A percentile compares a stretch with the other conserved stretches of the same genome.
Evolutionary conservation across 371 early-diverging fungal species (phyloP).

Genomic region (Dichotomocladium elegans): DNA sequence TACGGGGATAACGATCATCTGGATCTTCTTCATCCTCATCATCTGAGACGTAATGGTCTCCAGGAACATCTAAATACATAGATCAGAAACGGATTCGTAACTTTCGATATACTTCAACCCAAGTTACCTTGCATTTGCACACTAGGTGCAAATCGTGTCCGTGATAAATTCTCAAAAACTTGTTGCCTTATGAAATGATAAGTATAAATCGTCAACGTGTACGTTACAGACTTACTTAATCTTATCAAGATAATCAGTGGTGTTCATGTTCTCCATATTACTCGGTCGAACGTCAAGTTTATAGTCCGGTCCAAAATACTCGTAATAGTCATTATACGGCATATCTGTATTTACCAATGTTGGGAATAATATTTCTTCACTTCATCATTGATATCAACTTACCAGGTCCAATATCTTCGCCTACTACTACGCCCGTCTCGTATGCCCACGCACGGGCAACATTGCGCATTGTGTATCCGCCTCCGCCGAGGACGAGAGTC

Average conservation of each 20-base stretch:
- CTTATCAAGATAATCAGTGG: slow-evolving; percentile 77
- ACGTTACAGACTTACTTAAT: slow-evolving; percentile 37
- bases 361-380: no score
- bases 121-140: slow-evolving; percentile 50
- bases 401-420: slow-evolving; percentile 84
- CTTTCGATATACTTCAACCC: not conserved
- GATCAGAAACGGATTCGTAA: slow-evolving; percentile 28
- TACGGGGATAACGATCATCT: slow-evolving; percentile 51
- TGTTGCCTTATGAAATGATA: slow-evolving; percentile 19
- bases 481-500: slow-evolving; percentile 87
- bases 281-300: slow-evolving; percentile 80
- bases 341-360: slow-evolving; percentile 76
- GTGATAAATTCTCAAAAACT: slow-evolving; percentile 75
- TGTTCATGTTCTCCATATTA: slow-evolving; percentile 90
- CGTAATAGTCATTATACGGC: slow-evolving; percentile 71
- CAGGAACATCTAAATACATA: slow-evolving; percentile 34
- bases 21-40: slow-evolving; percentile 50
- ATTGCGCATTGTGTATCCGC: slow-evolving; percentile 94
- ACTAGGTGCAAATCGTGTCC: slow-evolving; percentile 76
- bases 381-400: slow-evolving; percentile 10
- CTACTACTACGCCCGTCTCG: slow-evolving; percentile 85
- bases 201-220: not conserved
- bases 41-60: slow-evolving; percentile 42
- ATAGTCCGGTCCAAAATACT: slow-evolving; percentile 85
- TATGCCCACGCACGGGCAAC: slow-evolving; percentile 94